phyloP scores from a whole-genome alignment of 768 basidiomycete genomes.

The Mycena olivaceomarginata region DNA sequence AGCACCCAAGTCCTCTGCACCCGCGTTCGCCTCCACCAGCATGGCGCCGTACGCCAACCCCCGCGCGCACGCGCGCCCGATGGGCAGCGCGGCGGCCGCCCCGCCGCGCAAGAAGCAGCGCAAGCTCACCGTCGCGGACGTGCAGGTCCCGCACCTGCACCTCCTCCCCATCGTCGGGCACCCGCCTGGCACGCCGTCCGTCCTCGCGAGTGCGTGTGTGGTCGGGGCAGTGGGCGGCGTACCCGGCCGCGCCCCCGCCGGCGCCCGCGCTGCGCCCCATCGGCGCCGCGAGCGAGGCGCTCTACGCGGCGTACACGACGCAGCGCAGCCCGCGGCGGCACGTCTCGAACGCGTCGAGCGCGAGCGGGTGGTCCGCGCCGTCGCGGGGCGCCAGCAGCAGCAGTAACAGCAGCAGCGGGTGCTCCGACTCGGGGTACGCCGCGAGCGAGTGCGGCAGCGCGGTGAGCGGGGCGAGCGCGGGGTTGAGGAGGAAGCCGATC shows the following conservation, averaged over 20 bases:
- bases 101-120: not conserved
- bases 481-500: constrained; percentile 79
- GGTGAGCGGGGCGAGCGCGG: constrained; percentile 61
- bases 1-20: too few species aligned
- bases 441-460: constrained; percentile 11
- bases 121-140: not conserved
- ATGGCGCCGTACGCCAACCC: not conserved
- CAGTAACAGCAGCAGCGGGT: not conserved
- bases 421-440: not conserved
- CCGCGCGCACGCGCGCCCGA: not conserved
- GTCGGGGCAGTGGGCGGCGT: not conserved
- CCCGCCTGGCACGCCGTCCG: not conserved
- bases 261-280: too few species aligned
- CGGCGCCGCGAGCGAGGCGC: not conserved
- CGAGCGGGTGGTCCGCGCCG: not conserved
- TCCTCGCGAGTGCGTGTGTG: constrained; percentile 1
- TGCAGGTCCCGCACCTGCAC: not conserved
- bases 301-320: not conserved
- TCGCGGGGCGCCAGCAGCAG: not conserved
- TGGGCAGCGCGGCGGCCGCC: too few species aligned
- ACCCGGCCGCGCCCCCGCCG: not conserved
- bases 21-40: constrained; percentile 20
- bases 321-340: constrained; percentile 15
- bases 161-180: constrained; percentile 8
- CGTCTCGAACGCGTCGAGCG: not conserved